Conservation (phyloP, 2,329 filamentous ascomycete genomes). For the Neonectria punicea region DNA sequence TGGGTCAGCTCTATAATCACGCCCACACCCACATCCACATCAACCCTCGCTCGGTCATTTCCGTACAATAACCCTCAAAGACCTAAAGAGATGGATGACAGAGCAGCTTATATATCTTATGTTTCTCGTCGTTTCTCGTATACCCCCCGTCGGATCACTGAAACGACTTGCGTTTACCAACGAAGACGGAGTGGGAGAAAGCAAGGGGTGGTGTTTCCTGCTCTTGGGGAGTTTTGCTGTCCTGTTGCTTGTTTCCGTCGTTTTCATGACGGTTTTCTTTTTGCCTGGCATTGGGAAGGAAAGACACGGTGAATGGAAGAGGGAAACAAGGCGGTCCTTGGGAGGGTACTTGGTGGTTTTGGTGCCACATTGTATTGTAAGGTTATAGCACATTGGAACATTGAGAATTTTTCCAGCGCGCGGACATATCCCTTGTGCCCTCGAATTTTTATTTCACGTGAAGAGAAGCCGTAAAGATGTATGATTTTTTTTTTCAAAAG, state of each 20-base stretch:
- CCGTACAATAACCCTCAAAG: not conserved
- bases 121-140: not conserved
- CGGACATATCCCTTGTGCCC: not conserved
- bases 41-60: not conserved
- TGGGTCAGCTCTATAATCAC: conserved; percentile 3
- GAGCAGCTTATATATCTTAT: not conserved
- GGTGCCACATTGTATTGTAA: conserved; percentile 39
- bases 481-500: not conserved
- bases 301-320: conserved; percentile 22
- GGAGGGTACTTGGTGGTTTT: conserved; percentile 31
- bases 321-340: conserved; percentile 19
- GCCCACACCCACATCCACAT: not conserved
- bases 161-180: not conserved
- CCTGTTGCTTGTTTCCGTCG: not conserved
- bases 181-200: not conserved
- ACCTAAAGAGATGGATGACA: not conserved
- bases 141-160: not conserved
- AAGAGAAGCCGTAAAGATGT: not conserved
- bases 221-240: not conserved
- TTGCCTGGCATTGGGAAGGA: conserved; percentile 23
- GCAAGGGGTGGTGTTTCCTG: not conserved
- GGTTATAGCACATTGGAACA: conserved; percentile 35
- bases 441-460: not conserved
- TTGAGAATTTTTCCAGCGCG: conserved; percentile 16
- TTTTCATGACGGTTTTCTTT: conserved; percentile 7